Percentiles rank a stretch among this genome's conserved stretches.
Evolutionary conservation across 257 asterid species (phyloP).

Genomic region (Solanum arcanum): DNA sequence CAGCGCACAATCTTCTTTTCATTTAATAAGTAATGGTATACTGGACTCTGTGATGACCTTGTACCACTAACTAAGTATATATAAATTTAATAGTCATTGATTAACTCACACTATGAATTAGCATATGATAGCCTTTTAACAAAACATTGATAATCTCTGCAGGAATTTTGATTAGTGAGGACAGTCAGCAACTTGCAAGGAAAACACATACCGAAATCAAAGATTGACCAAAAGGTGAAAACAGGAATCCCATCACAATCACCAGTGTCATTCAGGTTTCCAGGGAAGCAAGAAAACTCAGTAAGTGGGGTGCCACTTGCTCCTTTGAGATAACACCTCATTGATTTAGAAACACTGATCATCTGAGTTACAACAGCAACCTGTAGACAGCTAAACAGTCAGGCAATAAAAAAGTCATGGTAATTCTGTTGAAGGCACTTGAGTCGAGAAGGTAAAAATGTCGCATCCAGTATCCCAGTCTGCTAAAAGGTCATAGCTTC

Average conservation of each 20-base stretch:
- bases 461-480: not conserved
- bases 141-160: not conserved
- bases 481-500: not conserved
- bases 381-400: constrained; percentile 15
- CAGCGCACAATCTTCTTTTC: not conserved
- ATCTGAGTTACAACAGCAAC: constrained; percentile 43
- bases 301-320: constrained; percentile 40
- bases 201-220: constrained; percentile 43
- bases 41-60: not conserved
- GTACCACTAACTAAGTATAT: not conserved
- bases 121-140: not conserved
- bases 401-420: not conserved
- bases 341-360: constrained; percentile 41
- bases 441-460: not conserved
- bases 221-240: constrained; percentile 48
- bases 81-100: not conserved
- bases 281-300: constrained; percentile 47
- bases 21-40: not conserved
- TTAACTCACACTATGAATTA: not conserved
- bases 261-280: constrained; percentile 40
- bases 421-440: not conserved
- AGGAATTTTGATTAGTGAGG: not conserved
- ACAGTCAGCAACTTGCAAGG: not conserved
- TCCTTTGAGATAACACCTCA: constrained; percentile 58
- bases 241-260: constrained; percentile 69